These are phyloP conservation scores for Stevia rebaudiana DNA, from an alignment of 140 eudicot genomes.

Conservation along the genomic window DNA sequence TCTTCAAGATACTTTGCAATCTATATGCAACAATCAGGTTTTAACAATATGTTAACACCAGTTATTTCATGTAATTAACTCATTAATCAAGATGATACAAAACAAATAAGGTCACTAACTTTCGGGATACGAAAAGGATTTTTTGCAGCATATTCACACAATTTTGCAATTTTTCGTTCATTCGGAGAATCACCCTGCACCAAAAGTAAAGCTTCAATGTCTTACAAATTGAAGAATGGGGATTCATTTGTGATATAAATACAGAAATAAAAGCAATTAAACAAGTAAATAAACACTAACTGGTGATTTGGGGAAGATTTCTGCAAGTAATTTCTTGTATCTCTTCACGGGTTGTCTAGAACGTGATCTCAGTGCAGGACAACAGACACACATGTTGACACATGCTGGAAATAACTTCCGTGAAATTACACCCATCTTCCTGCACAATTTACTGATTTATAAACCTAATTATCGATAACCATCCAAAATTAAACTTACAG, in stretches of 20 bases:
- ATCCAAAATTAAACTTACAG: background rate
- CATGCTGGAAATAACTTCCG: slow-evolving; percentile 93
- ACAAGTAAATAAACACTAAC: slow-evolving; percentile 39
- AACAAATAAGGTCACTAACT: slow-evolving; percentile 34
- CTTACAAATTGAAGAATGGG: background rate
- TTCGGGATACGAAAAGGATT: slow-evolving; percentile 91
- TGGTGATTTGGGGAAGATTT: slow-evolving; percentile 83
- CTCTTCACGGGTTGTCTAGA: slow-evolving; percentile 94
- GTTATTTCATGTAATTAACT: background rate
- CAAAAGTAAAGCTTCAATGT: slow-evolving; percentile 3
- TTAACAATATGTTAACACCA: background rate
- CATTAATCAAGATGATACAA: slow-evolving; percentile 1
- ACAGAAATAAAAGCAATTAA: background rate
- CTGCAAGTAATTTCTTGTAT: slow-evolving; percentile 84
- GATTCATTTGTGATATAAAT: background rate
- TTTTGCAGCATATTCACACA: slow-evolving; percentile 96
- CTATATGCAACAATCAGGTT: slow-evolving; percentile 30
- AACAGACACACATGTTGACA: slow-evolving; percentile 90
- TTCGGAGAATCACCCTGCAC: slow-evolving; percentile 69
- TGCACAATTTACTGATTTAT: slow-evolving; percentile 19
- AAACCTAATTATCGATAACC: background rate
- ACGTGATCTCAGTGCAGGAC: slow-evolving; percentile 90
- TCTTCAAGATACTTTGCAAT: slow-evolving; percentile 93
- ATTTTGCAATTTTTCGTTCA: slow-evolving; percentile 68
- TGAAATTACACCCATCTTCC: slow-evolving; percentile 86